Evolutionary conservation across 768 basidiomycete genomes (phyloP).

Genomic region (Mycena crocata): DNA sequence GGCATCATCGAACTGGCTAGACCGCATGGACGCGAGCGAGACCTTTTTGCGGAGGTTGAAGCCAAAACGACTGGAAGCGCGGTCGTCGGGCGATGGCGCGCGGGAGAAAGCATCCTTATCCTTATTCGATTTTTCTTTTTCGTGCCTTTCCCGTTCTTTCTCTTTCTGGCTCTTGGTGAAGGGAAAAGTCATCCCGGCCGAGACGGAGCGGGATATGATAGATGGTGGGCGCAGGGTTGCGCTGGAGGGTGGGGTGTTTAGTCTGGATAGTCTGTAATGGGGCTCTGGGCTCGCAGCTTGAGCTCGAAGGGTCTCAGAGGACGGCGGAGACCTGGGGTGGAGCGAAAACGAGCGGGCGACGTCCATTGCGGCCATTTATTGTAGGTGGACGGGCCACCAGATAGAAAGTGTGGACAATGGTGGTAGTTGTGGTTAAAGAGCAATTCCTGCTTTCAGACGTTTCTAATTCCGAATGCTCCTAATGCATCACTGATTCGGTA

Average conservation of each 20-base stretch:
- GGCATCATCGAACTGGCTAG: conserved; percentile 13
- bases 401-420: conserved; percentile 1
- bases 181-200: conserved; percentile 49
- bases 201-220: conserved; percentile 36
- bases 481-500: not conserved
- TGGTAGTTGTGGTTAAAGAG: not conserved
- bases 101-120: not conserved
- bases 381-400: conserved; percentile 12
- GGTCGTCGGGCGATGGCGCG: conserved; percentile 24
- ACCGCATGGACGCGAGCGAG: conserved; percentile 29
- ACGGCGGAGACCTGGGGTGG: not conserved
- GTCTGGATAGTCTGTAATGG: conserved; percentile 37
- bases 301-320: conserved; percentile 2
- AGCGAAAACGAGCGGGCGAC: conserved; percentile 27
- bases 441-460: not conserved
- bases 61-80: conserved; percentile 25
- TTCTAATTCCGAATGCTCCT: not conserved
- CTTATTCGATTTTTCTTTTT: conserved; percentile 12
- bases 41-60: conserved; percentile 31
- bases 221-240: conserved; percentile 46
- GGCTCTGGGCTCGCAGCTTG: conserved; percentile 27
- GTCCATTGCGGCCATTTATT: conserved; percentile 32
- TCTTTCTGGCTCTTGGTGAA: conserved; percentile 36
- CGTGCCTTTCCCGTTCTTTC: not conserved
- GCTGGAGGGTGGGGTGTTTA: conserved; percentile 43